Evolutionary conservation across 352 stramenopile species (phyloP).

Genomic region (Globisporangium uncinulatum): DNA sequence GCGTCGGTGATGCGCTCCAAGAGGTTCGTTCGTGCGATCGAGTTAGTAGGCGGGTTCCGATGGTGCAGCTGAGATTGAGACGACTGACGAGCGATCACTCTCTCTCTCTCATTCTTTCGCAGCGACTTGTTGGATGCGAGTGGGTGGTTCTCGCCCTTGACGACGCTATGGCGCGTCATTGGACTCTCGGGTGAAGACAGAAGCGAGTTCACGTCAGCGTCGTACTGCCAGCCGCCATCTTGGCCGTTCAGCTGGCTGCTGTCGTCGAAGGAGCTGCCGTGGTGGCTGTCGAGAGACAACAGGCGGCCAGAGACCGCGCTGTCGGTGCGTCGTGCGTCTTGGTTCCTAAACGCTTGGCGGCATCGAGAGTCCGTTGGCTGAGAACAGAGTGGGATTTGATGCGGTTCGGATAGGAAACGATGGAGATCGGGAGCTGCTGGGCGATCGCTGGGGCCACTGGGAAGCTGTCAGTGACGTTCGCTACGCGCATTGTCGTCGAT

Average conservation of each 20-base stretch:
- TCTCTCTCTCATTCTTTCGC: constrained; percentile 4
- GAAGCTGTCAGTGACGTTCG: constrained; percentile 72
- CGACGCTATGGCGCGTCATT: constrained; percentile 25
- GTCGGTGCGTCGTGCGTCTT: constrained; percentile 33
- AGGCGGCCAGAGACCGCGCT: constrained; percentile 68
- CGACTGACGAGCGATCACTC: too few relatives aligned
- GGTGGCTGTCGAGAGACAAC: constrained; percentile 77
- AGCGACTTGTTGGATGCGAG: constrained; percentile 55
- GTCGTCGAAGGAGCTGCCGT: constrained; percentile 46
- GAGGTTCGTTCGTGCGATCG: constrained; percentile 20
- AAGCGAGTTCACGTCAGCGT: constrained; percentile 50
- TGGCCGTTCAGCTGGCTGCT: constrained; percentile 31
- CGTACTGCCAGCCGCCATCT: constrained; percentile 34
- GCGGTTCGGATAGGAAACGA: constrained; percentile 50
- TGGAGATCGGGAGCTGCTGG: constrained; percentile 85
- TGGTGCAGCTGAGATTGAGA: background rate
- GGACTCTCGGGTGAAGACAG: constrained; percentile 20
- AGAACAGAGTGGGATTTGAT: too few relatives aligned
- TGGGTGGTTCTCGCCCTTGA: constrained; percentile 20
- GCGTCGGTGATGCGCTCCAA: constrained; percentile 51
- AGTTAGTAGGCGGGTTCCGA: background rate
- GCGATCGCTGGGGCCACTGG: constrained; percentile 45
- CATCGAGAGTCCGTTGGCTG: too few relatives aligned
- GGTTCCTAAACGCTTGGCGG: too few relatives aligned
- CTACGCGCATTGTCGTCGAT: constrained; percentile 53